Base-by-base conservation (phyloP, 2,329 filamentous ascomycete species). In the Penicillium sp. region DNA sequence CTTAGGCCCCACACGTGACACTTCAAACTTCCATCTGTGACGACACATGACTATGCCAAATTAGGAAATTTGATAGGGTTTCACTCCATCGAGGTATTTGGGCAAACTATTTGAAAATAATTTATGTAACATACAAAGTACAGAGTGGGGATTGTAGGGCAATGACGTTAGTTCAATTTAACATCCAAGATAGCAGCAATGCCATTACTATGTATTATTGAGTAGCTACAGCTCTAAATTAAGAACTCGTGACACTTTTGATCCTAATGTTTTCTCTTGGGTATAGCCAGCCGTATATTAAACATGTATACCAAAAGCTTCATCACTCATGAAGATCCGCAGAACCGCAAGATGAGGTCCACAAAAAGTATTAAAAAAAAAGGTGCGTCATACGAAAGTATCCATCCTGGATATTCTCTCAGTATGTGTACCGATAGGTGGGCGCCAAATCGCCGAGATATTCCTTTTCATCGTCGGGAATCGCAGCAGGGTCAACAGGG, bases 381-480 rank as follows among this genome's bases (percentile, higher is more conserved):
- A 18, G 18, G 38, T 31, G 6, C 13, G 14, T 45, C 10, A 3
- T 32, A 29, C 10, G 32, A 40, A 24, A 38, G 14, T 14, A 31
- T 38, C 24, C 24, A 26, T 7, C 35, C 34, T 14, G 26, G 29
- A 13, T 16, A 34, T 20, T 24, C 24, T 26, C 13, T 63, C 58
- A 75, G 55, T 72, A 73, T 11, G 66, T 61, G 59, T 78, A 78
- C 24, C 76, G 68, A 62, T 74, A 78, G 18, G 59, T 73, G 4
- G 74, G 71, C 39, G 72, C 76, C 66, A 77, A 51, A 62, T 78
- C 76, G n/a, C 76, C 76, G 56, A 72, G 29, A 26, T 62, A 58
- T 44, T 71, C 70, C 39, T 71, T 68, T 43, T 76, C 72, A 40
- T 73, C 68, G 24, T 71, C 66, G 1, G 63, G 60, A 24, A 69